Evolutionary conservation across 2,329 filamentous ascomycete genomes (phyloP), one percentile per base, ranked within the genome.

Genomic region (Aspergillus ochraceoroseus): DNA sequence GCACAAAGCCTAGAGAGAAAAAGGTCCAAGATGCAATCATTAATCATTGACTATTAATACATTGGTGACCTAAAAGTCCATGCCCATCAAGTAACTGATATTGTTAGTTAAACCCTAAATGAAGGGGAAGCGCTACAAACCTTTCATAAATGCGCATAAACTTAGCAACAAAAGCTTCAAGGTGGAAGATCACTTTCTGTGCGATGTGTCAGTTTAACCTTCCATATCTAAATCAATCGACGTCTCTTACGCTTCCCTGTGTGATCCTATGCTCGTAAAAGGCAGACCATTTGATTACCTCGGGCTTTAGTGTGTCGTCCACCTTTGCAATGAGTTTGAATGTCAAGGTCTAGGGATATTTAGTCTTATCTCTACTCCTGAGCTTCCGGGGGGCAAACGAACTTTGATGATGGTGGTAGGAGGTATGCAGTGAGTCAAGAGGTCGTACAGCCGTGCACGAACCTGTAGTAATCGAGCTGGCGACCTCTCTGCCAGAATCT

Each of bases 161-260:
- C 70, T 95, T 96, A 43, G 90, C 90, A 43, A 98, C 92, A 66
- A 98, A 98, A 3, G 92, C 92, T 67, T 98, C 94, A 3, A 98
- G 72, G 60, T 98, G 94, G 67, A 98, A 98, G 48, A 98, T 96
- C 43, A 94, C 85, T 74, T 98, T 98, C 65, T 73, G 44, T 42
- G 50, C 11, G 34, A 13, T 0, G 13, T 12, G 26, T 52, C 7
- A 55, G 47, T 8, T 5, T 15, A 0, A 13, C 32, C 2, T 11
- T 11, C 5, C 15, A 6, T 3, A 5, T 9, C 1, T 23, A 11
- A 9, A 9, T 2, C 5, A 14, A 3, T 5, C 3, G 15, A 11
- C 14, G 5, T 11, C 4, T 64, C 71, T 55, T 65, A 74, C 72
- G 48, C 70, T 88, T 36, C 92, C 92, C 54, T 84, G 84, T 62